Base-by-base conservation (phyloP, 2,329 filamentous ascomycete species). In the Fusarium palustre region DNA sequence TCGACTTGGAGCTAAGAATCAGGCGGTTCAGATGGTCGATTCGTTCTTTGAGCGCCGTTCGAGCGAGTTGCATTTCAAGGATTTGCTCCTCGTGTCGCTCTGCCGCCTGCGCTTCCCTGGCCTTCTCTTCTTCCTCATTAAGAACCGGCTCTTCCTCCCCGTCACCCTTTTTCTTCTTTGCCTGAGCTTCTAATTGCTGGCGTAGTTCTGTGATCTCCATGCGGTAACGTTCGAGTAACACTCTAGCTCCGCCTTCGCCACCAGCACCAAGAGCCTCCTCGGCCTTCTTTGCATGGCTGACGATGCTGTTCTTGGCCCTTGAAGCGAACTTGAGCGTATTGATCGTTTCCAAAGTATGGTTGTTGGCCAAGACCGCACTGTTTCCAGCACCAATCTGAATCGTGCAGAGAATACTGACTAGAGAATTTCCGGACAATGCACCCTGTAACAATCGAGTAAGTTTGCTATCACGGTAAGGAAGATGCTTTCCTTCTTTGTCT, bases 261-360 rank as follows among this genome's bases (percentile, higher is more conserved):
- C 92, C 91, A 41, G 86, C 86, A 25, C 91, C 91, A 25, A 95
- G 84, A 5, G 95, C 94, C 79, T 98, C 96, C 72, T 97, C 93
- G 9, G 95, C 95, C 76, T 90, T 92, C 85, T 97, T 98, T 34
- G 96, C 96, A 80, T 98, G 94, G 73, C 94, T 97, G 76, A 98
- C 91, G 75, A 99, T 97, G 77, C 92, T 99, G 81, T 99, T 99
- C 85, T 97, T 97, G 45, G 96, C 96, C 74, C 96, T 88, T 13
- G 94, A 96, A 3, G 96, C 96, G 77, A 99, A 99, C 75, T 98
- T 99, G 65, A 99, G 84, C 0, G 96, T 99, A 78, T 97, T 99
- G 57, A 99, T 82, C 0, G 95, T 98, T 81, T 99, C 96, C 20
- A 88, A 87, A 0, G 92, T 93, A 75, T 97, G 93, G 24, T 86